Base-by-base conservation (phyloP, 768 basidiomycete species). In the Mycena polygramma region DNA sequence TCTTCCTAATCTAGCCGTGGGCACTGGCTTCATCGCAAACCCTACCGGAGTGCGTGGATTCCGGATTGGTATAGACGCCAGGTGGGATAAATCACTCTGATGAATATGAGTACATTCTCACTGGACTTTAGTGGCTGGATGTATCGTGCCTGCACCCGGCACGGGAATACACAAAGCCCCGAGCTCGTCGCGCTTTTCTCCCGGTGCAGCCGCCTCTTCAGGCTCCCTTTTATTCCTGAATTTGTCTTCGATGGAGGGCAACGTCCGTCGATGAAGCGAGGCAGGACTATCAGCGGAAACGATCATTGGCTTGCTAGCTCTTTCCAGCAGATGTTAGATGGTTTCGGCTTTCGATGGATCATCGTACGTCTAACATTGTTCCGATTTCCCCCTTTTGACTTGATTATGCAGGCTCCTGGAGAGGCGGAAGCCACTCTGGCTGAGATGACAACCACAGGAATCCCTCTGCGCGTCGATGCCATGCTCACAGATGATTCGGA, bases 391-490 rank as follows among this genome's bases (percentile, higher is more conserved):
- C 35, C 30, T 39, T 17, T 15, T 52, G 13, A 52, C 52, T 7
- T 5, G 14, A 54, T 41, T 22, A n/a, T 19, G 49, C 20, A 81
- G 79, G 88, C 88, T 20, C 86, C 86, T n/a, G 88, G 87, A 17
- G 88, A 88, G 75, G 88, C 88, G 1, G 88, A 89, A 63, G 87
- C 87, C 4, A 87, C 88, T 64, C 78, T 89, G 7, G 86, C 87
- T 2, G 75, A 79, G n/a, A 81, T 89, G 71, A 85, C 83, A 46
- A 69, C 74, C 0, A 74, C 77, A 60, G 83, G 83, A 19, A 70
- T 79, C 39, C 70, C 70, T 4, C 35, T 57, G 26, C 52, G 65
- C 7, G 83, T 89, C 48, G 87, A 89, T 76, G 83, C 82, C 14
- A 80, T 88, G 10, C 68, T 88, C 19, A 83, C 87, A 1, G 85